A percentile compares a stretch with the other conserved stretches of the same genome.
Conservation (phyloP, 345 rosid genomes). For the Linum usitatissimum region DNA sequence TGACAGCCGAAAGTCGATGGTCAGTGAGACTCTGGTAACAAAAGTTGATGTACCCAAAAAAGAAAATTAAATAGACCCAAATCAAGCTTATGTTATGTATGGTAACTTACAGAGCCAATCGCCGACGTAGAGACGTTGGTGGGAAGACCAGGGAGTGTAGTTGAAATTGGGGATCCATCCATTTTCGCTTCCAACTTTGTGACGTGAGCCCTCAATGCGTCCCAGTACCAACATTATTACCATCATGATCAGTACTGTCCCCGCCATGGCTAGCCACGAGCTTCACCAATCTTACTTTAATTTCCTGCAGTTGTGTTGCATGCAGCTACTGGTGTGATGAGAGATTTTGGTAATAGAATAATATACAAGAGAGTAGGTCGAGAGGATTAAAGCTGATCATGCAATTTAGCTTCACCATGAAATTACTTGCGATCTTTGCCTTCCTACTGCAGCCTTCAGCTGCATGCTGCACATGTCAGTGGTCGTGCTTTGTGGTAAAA, state of each 20-base stretch:
- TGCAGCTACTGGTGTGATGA: too few relatives aligned
- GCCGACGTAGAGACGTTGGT: constrained; percentile 35
- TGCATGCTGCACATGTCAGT: background rate
- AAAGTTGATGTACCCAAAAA: too few relatives aligned
- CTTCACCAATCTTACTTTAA: background rate
- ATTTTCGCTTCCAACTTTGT: constrained; percentile 39
- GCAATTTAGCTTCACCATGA: background rate
- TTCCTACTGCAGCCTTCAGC: background rate
- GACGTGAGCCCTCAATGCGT: background rate
- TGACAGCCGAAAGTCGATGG: too few relatives aligned
- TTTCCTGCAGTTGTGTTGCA: too few relatives aligned
- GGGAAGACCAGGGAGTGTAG: constrained; percentile 41
- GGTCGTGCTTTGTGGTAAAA: background rate
- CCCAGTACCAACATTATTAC: background rate
- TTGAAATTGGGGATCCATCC: constrained; percentile 38
- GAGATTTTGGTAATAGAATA: too few relatives aligned
- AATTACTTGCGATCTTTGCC: too few relatives aligned
- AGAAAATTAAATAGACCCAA: too few relatives aligned
- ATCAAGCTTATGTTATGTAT: too few relatives aligned
- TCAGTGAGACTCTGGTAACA: too few relatives aligned
- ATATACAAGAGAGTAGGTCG: background rate
- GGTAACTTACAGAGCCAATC: constrained; percentile 57
- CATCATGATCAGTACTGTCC: background rate
- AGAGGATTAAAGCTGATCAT: background rate
- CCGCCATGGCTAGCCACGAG: background rate